Evolutionary conservation across 495 filamentous ascomycete genomes (phyloP), one percentile per base, ranked within the genome.

Genomic region (Cercophora newfieldiana): DNA sequence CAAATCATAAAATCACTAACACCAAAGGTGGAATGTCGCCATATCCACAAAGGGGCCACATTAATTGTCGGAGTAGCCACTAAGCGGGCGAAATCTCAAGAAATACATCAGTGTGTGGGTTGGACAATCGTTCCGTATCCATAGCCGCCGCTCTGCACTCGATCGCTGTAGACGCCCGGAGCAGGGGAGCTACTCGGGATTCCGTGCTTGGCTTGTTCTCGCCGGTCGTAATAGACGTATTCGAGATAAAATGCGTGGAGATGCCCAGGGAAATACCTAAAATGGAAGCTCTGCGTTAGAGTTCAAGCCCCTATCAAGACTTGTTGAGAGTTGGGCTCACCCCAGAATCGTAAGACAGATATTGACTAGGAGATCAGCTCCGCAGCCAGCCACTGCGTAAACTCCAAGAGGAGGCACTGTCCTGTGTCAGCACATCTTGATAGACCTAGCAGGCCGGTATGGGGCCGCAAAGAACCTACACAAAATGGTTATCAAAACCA

Each of bases 211-310:
- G 81, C 80, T 47, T 86, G 81, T 50, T 90, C 85, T 59, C 83
- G 82, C 16, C 90, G 89, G 31, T 91, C 81, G 69, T 90, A 97
- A 74, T 95, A 97, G 56, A 96, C 84, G 71, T 91, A 97, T 77
- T 93, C 88, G 63, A 97, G 69, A 72, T 97, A 98, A 79, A 96
- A 96, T 7, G 92, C 94, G 73, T 97, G 94, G 26, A 97, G 85
- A 68, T 94, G 88, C 7, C 91, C 91, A 1, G 92, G 92, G 61
- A 95, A 74, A 69, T 88, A 90, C 90, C 92, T 37, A 18, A 12
- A 19, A 19, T 16, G 16, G 25, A 21, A 24, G 28, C n/a, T 14
- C 8, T 33, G 25, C 33, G 25, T 58, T 16, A 58, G 55, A 19
- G 29, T 1, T 29, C 25, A 18, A 5, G 12, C 14, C 12, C 19